These are phyloP conservation scores for Aspergillus nomiae DNA, from an alignment of 2,329 filamentous ascomycete species.

Conservation along the genomic window DNA sequence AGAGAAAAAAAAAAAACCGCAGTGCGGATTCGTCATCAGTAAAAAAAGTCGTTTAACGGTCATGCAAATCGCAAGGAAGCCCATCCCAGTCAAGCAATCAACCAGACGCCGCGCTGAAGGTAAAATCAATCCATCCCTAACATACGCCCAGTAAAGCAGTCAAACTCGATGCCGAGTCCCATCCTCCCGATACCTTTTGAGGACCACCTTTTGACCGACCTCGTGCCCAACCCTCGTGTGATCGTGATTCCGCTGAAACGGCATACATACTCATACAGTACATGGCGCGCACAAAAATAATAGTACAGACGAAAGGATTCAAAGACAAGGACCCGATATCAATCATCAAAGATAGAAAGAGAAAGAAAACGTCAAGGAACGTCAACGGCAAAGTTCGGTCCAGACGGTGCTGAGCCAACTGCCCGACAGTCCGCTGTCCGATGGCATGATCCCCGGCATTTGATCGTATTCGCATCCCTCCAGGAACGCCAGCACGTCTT, in stretches of 20 bases:
- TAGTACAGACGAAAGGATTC: conserved; percentile 26
- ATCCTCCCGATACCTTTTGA: background rate
- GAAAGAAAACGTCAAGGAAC: background rate
- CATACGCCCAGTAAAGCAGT: conserved; percentile 11
- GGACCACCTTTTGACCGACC: conserved; percentile 2
- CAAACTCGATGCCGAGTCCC: conserved; percentile 6
- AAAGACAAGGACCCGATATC: conserved; percentile 6
- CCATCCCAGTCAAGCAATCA: conserved; percentile 2
- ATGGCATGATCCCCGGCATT: conserved; percentile 27
- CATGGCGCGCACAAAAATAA: conserved; percentile 28
- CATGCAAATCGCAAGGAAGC: background rate
- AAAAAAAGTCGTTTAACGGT: conserved; percentile 1
- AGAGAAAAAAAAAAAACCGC: background rate
- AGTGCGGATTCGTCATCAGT: background rate
- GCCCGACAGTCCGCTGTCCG: conserved; percentile 33
- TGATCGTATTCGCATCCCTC: conserved; percentile 38
- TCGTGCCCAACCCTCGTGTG: conserved; percentile 13
- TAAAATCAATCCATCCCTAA: conserved; percentile 5
- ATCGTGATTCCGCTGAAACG: conserved; percentile 17
- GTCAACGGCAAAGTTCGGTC: conserved; percentile 33
- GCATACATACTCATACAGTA: conserved; percentile 29
- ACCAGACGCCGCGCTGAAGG: conserved; percentile 14
- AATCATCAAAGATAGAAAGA: conserved; percentile 9
- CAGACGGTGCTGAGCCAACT: conserved; percentile 42
- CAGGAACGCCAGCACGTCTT: conserved; percentile 41